phyloP scores from a whole-genome alignment of 1,284 basidiomycete genomes.

The Cryptococcus depauperatus region DNA sequence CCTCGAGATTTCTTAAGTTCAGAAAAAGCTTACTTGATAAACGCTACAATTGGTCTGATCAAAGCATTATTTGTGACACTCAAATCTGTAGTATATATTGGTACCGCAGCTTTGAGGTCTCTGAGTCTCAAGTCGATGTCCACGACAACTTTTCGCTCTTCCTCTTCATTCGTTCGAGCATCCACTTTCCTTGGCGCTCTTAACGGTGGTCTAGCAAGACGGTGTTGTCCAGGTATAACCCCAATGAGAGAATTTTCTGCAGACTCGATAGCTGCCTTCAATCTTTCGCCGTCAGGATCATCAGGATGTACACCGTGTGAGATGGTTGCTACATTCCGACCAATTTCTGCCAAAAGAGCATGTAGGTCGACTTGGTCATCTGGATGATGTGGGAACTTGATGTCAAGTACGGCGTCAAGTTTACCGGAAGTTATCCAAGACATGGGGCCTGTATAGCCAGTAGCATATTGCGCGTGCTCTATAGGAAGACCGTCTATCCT shows the following conservation, averaged over 20 bases:
- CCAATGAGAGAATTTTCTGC: constrained; percentile 40
- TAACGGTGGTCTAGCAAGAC: constrained; percentile 77
- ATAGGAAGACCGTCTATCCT: constrained; percentile 95
- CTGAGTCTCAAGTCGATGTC: constrained; percentile 84
- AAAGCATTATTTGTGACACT: constrained; percentile 92
- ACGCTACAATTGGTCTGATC: constrained; percentile 92
- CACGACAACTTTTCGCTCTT: constrained; percentile 6
- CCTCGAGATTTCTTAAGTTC: no score
- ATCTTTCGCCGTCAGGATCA: constrained; percentile 31
- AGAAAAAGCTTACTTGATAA: constrained; percentile 67
- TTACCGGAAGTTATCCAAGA: constrained; percentile 92
- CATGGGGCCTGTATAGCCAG: constrained; percentile 71
- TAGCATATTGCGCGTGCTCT: constrained; percentile 85
- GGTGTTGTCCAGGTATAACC: constrained; percentile 79
- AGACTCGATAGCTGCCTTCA: constrained; percentile 23
- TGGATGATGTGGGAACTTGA: constrained; percentile 85
- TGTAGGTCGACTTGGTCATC: constrained; percentile 68
- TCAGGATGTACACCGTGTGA: constrained; percentile 41
- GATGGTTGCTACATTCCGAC: constrained; percentile 62
- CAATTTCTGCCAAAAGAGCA: constrained; percentile 81
- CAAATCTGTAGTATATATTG: constrained; percentile 76
- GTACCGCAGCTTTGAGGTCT: constrained; percentile 92
- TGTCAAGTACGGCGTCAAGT: constrained; percentile 92
- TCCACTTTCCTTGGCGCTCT: constrained; percentile 54
- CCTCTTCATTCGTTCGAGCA: not conserved